Percentiles rank a stretch among this genome's conserved stretches.
Evolutionary conservation across 2,329 filamentous ascomycete species (phyloP).

Genomic region (Fusarium dlaminii): DNA sequence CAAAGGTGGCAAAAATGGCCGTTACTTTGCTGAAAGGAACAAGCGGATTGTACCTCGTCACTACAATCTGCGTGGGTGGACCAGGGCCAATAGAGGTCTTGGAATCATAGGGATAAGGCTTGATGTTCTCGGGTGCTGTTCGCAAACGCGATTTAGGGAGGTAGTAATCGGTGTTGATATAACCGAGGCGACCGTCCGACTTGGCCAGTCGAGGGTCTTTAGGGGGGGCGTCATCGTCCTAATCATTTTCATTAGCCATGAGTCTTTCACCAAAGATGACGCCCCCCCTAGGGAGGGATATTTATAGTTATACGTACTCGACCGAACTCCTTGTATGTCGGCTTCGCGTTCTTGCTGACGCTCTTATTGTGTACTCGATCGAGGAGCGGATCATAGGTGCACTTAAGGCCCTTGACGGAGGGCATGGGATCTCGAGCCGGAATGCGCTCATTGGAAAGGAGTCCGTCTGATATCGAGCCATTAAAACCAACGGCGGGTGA

Average conservation of each 20-base stretch:
- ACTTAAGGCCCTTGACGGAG: conserved; percentile 65
- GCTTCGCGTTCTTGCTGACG: conserved; percentile 66
- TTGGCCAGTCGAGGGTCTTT: conserved; percentile 83
- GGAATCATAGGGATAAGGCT: conserved; percentile 82
- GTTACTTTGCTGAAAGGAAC: conserved; percentile 81
- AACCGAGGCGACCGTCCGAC: conserved; percentile 68
- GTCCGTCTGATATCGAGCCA: conserved; percentile 49
- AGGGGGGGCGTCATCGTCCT: conserved; percentile 82
- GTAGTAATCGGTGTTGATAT: conserved; percentile 76
- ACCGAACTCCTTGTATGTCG: conserved; percentile 71
- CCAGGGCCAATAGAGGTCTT: conserved; percentile 88
- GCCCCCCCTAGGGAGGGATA: conserved; percentile 60
- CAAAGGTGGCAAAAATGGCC: conserved; percentile 80
- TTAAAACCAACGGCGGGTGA: conserved; percentile 44
- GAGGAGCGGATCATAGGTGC: conserved; percentile 69
- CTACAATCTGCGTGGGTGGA: conserved; percentile 88
- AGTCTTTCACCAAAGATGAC: conserved; percentile 65
- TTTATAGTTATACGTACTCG: conserved; percentile 68
- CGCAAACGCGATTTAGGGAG: conserved; percentile 76
- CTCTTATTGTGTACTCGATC: conserved; percentile 59
- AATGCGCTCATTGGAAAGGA: conserved; percentile 53
- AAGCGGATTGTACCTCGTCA: conserved; percentile 95
- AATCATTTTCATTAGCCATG: conserved; percentile 69
- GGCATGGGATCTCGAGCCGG: conserved; percentile 66
- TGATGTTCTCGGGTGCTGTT: conserved; percentile 80